phyloP scores from a whole-genome alignment of 352 stramenopile species.

The Phytophthora ramorum region DNA sequence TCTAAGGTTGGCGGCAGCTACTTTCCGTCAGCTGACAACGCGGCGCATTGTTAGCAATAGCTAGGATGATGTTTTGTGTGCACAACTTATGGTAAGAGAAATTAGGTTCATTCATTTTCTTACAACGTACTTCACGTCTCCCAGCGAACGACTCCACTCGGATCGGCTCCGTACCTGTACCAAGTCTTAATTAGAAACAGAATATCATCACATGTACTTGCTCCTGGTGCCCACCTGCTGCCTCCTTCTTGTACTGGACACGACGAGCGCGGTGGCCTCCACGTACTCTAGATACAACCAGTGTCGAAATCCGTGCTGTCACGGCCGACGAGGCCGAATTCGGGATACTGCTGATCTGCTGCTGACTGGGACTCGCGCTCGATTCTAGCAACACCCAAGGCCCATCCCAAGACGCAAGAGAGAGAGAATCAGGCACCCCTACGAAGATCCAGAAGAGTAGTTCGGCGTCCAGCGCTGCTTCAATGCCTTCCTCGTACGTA shows the following conservation, averaged over 20 bases:
- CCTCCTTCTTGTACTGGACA: conserved; percentile 35
- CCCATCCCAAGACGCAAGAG: conserved; percentile 37
- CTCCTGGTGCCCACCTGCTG: conserved; percentile 33
- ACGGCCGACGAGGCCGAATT: conserved; percentile 38
- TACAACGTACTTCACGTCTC: conserved; percentile 42
- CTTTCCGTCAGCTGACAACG: too few relatives aligned
- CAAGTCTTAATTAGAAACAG: conserved; percentile 44
- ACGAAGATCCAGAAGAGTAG: conserved; percentile 28
- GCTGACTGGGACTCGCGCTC: conserved; percentile 30
- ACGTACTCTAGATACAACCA: conserved; percentile 43
- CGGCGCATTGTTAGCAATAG: too few relatives aligned
- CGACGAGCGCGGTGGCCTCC: conserved; percentile 9
- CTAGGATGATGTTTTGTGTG: too few relatives aligned
- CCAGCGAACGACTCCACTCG: conserved; percentile 32
- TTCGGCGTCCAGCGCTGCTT: conserved; percentile 28
- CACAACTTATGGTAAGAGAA: too few relatives aligned
- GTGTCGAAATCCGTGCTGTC: conserved; percentile 50
- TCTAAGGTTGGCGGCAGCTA: too few relatives aligned
- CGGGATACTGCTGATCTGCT: conserved; percentile 35
- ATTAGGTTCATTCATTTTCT: conserved; percentile 48
- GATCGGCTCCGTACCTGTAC: conserved; percentile 39
- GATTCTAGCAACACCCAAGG: conserved; percentile 37
- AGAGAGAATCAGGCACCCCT: conserved; percentile 37
- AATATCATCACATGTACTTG: conserved; percentile 27
- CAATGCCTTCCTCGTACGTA: conserved; percentile 47